A percentile compares a stretch with the other conserved stretches of the same genome.
phyloP scores from a whole-genome alignment of 768 basidiomycete genomes.

The Boletus rubroflammeus region DNA sequence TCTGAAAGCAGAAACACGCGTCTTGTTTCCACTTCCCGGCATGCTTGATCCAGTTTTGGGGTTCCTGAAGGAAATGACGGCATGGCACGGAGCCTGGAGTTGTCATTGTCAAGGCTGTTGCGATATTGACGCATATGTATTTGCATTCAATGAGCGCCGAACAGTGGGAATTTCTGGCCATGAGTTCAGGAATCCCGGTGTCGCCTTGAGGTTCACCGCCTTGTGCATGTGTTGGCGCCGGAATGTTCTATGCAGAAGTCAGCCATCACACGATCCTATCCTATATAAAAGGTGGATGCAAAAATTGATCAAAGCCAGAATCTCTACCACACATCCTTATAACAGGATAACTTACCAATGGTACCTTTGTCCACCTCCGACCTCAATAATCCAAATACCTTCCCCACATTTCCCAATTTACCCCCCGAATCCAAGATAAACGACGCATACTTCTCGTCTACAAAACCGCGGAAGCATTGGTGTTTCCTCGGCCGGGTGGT shows the following conservation, averaged over 20 bases:
- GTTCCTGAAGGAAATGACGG: conserved; percentile 6
- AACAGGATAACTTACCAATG: conserved; percentile 15
- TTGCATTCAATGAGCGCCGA: not conserved
- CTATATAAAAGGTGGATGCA: conserved; percentile 14
- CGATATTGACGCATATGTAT: not conserved
- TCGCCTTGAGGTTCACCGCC: not conserved
- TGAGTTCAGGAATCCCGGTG: not conserved
- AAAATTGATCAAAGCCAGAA: not conserved
- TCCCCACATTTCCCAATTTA: conserved; percentile 22
- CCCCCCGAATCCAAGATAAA: conserved; percentile 23
- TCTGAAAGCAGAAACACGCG: not conserved
- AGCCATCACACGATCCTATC: not conserved
- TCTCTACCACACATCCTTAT: not conserved
- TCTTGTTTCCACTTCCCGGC: not conserved
- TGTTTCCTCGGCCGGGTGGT: conserved; percentile 29
- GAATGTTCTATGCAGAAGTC: not conserved
- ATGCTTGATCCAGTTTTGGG: not conserved
- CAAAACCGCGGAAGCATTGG: conserved; percentile 29
- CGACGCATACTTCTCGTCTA: conserved; percentile 19
- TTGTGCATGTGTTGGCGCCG: not conserved
- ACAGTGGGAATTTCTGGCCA: not conserved
- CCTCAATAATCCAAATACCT: conserved; percentile 23
- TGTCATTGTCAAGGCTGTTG: not conserved
- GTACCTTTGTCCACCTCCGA: conserved; percentile 20
- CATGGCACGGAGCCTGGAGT: not conserved